phyloP scores from a whole-genome alignment of 305 asterid species.

The Fraxinus nigra region DNA sequence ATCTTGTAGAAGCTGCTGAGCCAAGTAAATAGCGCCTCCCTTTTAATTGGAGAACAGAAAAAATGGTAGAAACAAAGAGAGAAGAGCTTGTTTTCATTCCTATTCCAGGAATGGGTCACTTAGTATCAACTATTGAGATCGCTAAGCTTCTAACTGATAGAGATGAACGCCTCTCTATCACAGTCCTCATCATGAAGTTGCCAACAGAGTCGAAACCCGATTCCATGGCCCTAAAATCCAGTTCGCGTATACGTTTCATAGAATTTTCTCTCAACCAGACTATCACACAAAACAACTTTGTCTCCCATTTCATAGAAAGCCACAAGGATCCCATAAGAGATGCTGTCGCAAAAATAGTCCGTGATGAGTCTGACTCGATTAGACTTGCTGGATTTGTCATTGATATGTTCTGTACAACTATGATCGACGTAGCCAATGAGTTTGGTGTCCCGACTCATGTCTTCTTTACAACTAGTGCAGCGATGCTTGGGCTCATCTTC shows the following conservation, averaged over 20 bases:
- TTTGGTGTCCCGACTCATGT: conserved; percentile 23
- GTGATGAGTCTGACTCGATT: background rate
- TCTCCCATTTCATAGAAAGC: background rate
- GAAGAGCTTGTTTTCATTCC: conserved; percentile 39
- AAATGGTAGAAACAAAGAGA: background rate
- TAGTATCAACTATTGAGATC: conserved; percentile 27
- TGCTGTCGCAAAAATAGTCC: conserved; percentile 17
- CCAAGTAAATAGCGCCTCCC: background rate
- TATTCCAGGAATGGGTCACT: conserved; percentile 38
- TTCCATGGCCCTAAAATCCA: background rate
- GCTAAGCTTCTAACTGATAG: conserved; percentile 30
- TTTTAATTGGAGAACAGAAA: background rate
- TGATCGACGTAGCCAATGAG: conserved; percentile 36
- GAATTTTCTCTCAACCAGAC: conserved; percentile 17
- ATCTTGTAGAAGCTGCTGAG: background rate
- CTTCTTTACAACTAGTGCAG: conserved; percentile 23
- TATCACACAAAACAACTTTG: background rate
- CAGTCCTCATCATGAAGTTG: conserved; percentile 29
- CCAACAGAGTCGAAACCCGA: background rate
- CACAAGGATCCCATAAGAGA: conserved; percentile 27
- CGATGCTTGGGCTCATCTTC: conserved; percentile 24
- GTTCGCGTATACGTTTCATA: conserved; percentile 19
- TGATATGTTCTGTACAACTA: conserved; percentile 33
- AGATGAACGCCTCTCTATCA: conserved; percentile 33
- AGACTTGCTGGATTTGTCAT: conserved; percentile 31